phyloP scores from a whole-genome alignment of 2,329 filamentous ascomycete genomes.

The Verticillium zaregamsianum region DNA sequence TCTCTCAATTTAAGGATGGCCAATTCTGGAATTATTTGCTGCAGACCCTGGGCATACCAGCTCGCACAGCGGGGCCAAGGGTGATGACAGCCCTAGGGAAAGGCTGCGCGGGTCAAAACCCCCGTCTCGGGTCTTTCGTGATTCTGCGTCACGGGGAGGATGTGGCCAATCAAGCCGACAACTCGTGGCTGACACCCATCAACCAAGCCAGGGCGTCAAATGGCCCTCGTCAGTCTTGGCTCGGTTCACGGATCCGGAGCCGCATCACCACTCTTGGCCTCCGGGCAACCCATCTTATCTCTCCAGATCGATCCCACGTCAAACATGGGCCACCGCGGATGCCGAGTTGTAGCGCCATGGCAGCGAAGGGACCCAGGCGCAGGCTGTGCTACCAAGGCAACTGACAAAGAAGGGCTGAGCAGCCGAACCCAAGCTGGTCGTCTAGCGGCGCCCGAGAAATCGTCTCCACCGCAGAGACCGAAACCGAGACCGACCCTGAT shows the following conservation, averaged over 20 bases:
- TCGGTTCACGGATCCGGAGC: background rate
- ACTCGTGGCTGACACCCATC: background rate
- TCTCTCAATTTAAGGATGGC: background rate
- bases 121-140: too few species aligned
- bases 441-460: background rate
- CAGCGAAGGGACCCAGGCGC: background rate
- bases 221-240: background rate
- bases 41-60: background rate
- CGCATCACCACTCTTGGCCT: background rate
- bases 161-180: background rate
- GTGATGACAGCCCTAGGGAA: background rate
- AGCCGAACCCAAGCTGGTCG: background rate
- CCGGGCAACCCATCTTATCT: background rate
- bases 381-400: background rate
- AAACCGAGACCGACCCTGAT: background rate
- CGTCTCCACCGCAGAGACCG: background rate
- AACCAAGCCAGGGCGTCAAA: background rate
- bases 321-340: background rate
- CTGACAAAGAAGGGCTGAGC: background rate
- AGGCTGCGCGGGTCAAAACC: too few species aligned
- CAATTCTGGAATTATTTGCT: background rate
- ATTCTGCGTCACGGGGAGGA: background rate
- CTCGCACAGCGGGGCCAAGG: background rate
- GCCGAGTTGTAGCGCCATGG: background rate
- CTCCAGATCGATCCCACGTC: background rate